Evolutionary conservation across 2,329 filamentous ascomycete species (phyloP).

Genomic region (Bimuria novae-zelandiae): DNA sequence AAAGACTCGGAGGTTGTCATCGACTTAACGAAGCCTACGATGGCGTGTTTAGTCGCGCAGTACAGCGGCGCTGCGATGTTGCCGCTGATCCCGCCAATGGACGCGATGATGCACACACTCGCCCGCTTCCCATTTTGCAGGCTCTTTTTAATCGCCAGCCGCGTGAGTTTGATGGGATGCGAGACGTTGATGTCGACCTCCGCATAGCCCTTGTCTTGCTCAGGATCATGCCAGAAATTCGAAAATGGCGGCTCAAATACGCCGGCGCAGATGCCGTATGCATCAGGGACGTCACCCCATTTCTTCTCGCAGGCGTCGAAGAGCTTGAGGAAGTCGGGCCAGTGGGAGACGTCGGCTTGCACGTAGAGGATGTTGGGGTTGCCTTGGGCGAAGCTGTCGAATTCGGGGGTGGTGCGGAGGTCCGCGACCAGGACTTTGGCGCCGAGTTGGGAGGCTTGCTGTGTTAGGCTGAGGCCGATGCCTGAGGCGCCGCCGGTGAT

Average conservation of each 20-base stretch:
- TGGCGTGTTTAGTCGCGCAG: slow-evolving; percentile 38
- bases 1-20: slow-evolving; percentile 29
- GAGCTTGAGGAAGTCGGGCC: slow-evolving; percentile 32
- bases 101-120: slow-evolving; percentile 40
- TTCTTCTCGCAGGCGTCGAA: slow-evolving; percentile 31
- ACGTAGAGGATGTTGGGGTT: slow-evolving; percentile 33
- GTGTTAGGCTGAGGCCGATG: slow-evolving; percentile 38
- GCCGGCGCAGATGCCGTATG: slow-evolving; percentile 37
- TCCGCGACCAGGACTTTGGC: slow-evolving; percentile 32
- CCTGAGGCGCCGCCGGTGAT: slow-evolving; percentile 45
- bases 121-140: slow-evolving; percentile 31
- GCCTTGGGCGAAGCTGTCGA: slow-evolving; percentile 21
- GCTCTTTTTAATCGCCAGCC: slow-evolving; percentile 35
- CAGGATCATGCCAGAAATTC: slow-evolving; percentile 38
- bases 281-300: slow-evolving; percentile 39
- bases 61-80: slow-evolving; percentile 35
- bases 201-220: slow-evolving; percentile 32
- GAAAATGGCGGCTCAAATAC: slow-evolving; percentile 36
- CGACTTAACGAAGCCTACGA: slow-evolving; percentile 39
- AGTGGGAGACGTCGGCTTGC: slow-evolving; percentile 33
- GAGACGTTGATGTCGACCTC: slow-evolving; percentile 37
- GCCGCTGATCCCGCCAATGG: slow-evolving; percentile 30
- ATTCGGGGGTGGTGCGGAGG: slow-evolving; percentile 27
- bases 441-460: slow-evolving; percentile 32
- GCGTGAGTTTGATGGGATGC: slow-evolving; percentile 38